phyloP scores from a whole-genome alignment of 495 filamentous ascomycete species.

The Astrocystis sublimbata region DNA sequence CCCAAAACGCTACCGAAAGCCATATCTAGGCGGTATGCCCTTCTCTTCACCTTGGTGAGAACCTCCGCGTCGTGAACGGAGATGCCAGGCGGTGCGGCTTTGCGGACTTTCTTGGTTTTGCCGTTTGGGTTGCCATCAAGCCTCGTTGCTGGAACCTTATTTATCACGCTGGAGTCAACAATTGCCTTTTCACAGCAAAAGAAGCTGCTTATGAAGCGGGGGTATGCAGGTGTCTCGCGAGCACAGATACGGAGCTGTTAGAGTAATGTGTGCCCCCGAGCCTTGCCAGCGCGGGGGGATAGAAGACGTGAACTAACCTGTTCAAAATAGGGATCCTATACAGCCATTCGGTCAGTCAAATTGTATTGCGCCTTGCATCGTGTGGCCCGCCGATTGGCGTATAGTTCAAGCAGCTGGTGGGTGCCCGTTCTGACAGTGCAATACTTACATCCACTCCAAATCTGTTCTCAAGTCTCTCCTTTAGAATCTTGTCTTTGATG shows the following conservation, averaged over 20 bases:
- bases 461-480: constrained; percentile 63
- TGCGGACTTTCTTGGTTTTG: constrained; percentile 67
- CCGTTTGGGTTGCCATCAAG: constrained; percentile 52
- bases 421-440: not conserved
- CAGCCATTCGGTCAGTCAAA: constrained; percentile 31
- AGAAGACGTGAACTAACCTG: too few relatives aligned
- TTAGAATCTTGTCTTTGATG: constrained; percentile 66
- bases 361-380: not conserved
- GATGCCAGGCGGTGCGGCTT: constrained; percentile 69
- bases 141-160: constrained; percentile 69
- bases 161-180: too few relatives aligned
- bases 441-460: constrained; percentile 65
- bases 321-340: constrained; percentile 72
- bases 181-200: too few relatives aligned
- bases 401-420: not conserved
- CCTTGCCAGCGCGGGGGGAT: too few relatives aligned
- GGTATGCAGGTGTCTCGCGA: too few relatives aligned
- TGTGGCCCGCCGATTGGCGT: not conserved
- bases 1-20: constrained; percentile 72
- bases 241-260: too few relatives aligned
- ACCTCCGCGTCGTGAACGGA: constrained; percentile 77
- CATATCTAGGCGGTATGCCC: constrained; percentile 82
- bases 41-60: constrained; percentile 74
- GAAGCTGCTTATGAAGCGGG: too few relatives aligned
- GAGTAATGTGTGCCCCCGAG: too few relatives aligned